Percentiles rank a stretch among this genome's conserved stretches.
These are phyloP conservation scores for Chrysoporthe austroafricana DNA, from an alignment of 2,329 filamentous ascomycete genomes.

Conservation along the genomic window DNA sequence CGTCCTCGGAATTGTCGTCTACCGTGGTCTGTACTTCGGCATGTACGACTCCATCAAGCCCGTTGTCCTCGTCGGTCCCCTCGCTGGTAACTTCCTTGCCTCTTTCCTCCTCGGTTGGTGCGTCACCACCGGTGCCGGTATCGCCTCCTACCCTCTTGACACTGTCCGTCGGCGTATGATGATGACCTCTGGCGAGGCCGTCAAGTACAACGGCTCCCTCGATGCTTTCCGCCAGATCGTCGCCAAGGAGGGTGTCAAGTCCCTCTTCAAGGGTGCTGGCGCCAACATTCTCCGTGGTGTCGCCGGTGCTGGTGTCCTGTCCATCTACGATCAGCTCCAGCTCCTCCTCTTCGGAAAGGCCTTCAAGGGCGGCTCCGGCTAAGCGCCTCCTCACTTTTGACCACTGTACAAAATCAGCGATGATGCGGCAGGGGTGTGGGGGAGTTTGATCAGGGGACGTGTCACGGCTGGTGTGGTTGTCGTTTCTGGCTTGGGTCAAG, in stretches of 20 bases:
- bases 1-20: constrained; percentile 98
- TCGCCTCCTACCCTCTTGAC: constrained; percentile 99
- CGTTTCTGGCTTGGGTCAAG: constrained; percentile 33
- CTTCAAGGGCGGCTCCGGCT: constrained; percentile 74
- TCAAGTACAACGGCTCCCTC: constrained; percentile 98
- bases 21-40: constrained; percentile 99
- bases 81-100: constrained; percentile 98
- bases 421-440: constrained; percentile 43
- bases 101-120: constrained; percentile 98
- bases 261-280: constrained; percentile 99
- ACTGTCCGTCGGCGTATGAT: constrained; percentile 99
- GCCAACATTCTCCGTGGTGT: constrained; percentile 99
- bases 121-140: constrained; percentile 99
- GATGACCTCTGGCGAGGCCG: constrained; percentile 97
- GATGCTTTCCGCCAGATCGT: constrained; percentile 97
- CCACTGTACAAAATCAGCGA: constrained; percentile 37
- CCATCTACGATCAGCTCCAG: constrained; percentile 99
- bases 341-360: constrained; percentile 99
- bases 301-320: constrained; percentile 99
- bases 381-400: constrained; percentile 49
- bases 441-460: constrained; percentile 36
- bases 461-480: constrained; percentile 28
- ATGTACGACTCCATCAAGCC: constrained; percentile 99
- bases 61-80: constrained; percentile 85
- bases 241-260: constrained; percentile 96